A percentile compares a stretch with the other conserved stretches of the same genome.
Conservation (phyloP, 495 filamentous ascomycete species). For the Pyrenopolyporus hunteri region DNA sequence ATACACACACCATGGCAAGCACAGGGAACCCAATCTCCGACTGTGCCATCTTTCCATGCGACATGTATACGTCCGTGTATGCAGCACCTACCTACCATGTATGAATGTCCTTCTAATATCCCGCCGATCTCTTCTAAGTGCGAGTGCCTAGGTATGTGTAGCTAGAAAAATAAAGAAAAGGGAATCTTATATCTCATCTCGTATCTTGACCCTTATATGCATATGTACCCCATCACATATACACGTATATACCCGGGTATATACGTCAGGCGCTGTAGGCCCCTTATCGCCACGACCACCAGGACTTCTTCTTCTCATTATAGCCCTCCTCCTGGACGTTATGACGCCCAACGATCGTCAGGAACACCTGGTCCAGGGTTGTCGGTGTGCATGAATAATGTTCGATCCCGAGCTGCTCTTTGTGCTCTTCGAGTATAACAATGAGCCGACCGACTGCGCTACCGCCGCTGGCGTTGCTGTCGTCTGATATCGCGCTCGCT, state of each 20-base stretch:
- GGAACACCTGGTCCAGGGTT: slow-evolving; percentile 86
- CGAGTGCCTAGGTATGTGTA: too few species aligned
- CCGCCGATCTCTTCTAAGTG: too few species aligned
- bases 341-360: slow-evolving; percentile 78
- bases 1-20: background rate
- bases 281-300: slow-evolving; percentile 26
- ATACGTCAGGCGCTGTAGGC: background rate
- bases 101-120: slow-evolving; percentile 1
- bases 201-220: too few species aligned
- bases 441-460: slow-evolving; percentile 68
- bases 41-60: background rate
- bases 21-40: too few species aligned
- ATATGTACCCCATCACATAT: background rate
- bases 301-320: slow-evolving; percentile 44
- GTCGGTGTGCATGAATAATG: slow-evolving; percentile 82
- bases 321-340: slow-evolving; percentile 80
- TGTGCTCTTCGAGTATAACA: slow-evolving; percentile 70
- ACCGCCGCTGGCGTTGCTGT: slow-evolving; percentile 15
- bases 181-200: too few species aligned
- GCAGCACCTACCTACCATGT: background rate
- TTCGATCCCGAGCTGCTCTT: slow-evolving; percentile 69
- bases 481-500: slow-evolving; percentile 37
- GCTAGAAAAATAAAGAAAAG: too few species aligned
- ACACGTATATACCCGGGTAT: background rate
- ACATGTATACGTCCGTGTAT: background rate